Conservation (phyloP, 208 protist species). For the Crithidia sp. region DNA sequence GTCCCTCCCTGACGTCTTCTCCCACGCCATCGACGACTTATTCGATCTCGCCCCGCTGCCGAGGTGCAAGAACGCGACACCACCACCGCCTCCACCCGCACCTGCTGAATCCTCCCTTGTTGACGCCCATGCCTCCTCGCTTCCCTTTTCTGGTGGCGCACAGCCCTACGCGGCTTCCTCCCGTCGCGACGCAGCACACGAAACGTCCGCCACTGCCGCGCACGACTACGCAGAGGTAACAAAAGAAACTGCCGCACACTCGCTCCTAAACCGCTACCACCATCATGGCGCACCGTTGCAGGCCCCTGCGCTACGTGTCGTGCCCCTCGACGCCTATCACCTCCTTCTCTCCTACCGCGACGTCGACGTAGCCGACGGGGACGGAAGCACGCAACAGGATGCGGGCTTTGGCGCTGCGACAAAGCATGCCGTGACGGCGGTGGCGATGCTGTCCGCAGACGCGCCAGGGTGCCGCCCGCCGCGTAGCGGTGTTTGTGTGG, state of each 20-base stretch:
- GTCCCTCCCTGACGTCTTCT: slow-evolving; percentile 23
- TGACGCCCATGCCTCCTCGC: background rate
- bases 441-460: slow-evolving; percentile 12
- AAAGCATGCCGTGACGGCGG: slow-evolving; percentile 1
- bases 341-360: slow-evolving; percentile 24
- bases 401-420: background rate
- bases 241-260: background rate
- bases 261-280: background rate
- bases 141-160: slow-evolving; percentile 24
- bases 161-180: slow-evolving; percentile 18
- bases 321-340: slow-evolving; percentile 34
- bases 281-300: background rate
- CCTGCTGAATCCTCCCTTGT: background rate
- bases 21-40: slow-evolving; percentile 8
- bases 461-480: slow-evolving; percentile 25
- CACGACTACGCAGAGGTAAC: background rate
- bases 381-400: background rate
- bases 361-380: background rate
- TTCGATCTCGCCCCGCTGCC: slow-evolving; percentile 26
- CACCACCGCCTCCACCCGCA: background rate
- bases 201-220: background rate
- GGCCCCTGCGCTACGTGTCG: slow-evolving; percentile 5
- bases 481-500: slow-evolving; percentile 24
- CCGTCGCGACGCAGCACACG: background rate
- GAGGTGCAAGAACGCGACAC: background rate